A percentile compares a stretch with the other conserved stretches of the same genome.
These are phyloP conservation scores for Monosporascus sp. DNA, from an alignment of 2,329 filamentous ascomycete genomes.

Conservation along the genomic window DNA sequence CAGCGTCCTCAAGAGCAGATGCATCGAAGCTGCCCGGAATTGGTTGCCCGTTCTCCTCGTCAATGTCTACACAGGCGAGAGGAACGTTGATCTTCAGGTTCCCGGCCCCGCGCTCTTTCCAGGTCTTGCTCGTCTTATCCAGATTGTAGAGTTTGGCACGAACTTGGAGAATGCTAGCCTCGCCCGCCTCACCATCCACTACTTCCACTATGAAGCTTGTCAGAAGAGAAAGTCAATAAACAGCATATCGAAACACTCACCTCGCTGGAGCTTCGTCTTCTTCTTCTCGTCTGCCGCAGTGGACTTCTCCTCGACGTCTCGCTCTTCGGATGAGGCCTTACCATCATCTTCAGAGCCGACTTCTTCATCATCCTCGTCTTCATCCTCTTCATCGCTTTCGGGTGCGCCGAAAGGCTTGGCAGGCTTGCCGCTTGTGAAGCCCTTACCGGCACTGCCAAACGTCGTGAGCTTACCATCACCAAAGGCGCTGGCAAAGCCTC, in stretches of 20 bases:
- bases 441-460: constrained; percentile 62
- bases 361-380: constrained; percentile 34
- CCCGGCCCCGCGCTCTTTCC: constrained; percentile 86
- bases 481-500: constrained; percentile 34
- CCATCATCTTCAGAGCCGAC: constrained; percentile 41
- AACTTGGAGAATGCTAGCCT: constrained; percentile 67
- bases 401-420: constrained; percentile 74
- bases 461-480: constrained; percentile 50
- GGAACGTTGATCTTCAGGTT: constrained; percentile 80
- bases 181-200: constrained; percentile 82
- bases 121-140: constrained; percentile 61
- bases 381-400: constrained; percentile 49
- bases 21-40: constrained; percentile 51
- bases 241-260: constrained; percentile 42
- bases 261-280: constrained; percentile 61
- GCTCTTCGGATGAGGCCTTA: constrained; percentile 33
- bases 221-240: constrained; percentile 20
- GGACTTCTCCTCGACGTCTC: constrained; percentile 39
- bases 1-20: constrained; percentile 44
- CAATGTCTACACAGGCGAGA: constrained; percentile 49
- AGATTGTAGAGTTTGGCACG: constrained; percentile 84
- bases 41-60: constrained; percentile 42
- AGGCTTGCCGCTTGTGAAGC: constrained; percentile 53
- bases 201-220: constrained; percentile 49
- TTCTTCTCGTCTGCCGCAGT: constrained; percentile 46